Evolutionary conservation across 1,284 basidiomycete species (phyloP), one percentile per base, ranked within the genome.

Genomic region (Moniliella sp.): DNA sequence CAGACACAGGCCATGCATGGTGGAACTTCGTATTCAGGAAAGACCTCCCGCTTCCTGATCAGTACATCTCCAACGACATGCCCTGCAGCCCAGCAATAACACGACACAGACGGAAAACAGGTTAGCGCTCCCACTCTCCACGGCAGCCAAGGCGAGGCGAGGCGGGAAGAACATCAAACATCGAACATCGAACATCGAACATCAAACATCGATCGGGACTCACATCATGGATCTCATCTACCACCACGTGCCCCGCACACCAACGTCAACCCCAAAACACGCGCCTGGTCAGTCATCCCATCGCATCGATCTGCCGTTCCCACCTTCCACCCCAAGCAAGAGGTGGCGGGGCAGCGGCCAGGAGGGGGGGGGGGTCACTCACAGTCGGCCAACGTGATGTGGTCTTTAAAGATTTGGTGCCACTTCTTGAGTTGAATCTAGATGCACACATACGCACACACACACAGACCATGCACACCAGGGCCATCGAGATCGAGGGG

Each of bases 381-480:
- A 55, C 93, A 97, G 63, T 97, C 91, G 26, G 70, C 63, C 10
- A 97, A 69, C 4, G 81, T 80, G 52, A 97, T 88, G 58, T 93
- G 61, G 30, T 63, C 54, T 42, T 61, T 63, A 45, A 50, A 54
- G 3, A 45, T 42, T 7, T 34, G 40, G 18, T 48, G 49, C 84
- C 84, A 93, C 71, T 94, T 94, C 74, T 93, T 97, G 33, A 97
- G 66, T 52, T 77, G 72, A 40, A 97, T 93, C 71, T 94, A 86
- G 27, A 7, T n/a, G n/a, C 8, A 7, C 8, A 23, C n/a, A 23
- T 23, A 23, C n/a, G 7, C 7, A 23, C 7, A 23, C 7, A 23
- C 8, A 7, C 21, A n/a, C 21, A 23, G 21, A 23, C 7, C 8
- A 23, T n/a, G 21, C 29, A 8, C 5, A 28, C 10, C 8, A 15